Evolutionary conservation across 2,329 filamentous ascomycete species (phyloP), one percentile per base, ranked within the genome.

Genomic region (Colletotrichum spaethianum): DNA sequence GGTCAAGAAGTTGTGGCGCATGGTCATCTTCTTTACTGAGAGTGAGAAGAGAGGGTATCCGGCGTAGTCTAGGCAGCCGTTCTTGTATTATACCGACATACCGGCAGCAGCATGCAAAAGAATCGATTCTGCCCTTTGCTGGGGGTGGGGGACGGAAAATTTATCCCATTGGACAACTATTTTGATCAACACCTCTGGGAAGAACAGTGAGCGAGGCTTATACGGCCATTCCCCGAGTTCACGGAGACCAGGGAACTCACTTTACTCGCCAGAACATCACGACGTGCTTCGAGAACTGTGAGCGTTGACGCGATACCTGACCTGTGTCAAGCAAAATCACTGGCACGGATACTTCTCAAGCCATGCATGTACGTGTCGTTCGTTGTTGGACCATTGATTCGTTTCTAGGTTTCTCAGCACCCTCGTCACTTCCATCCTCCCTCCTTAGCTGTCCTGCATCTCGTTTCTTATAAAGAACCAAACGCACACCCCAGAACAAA

Each of bases 1-100:
- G 75, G 95, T 98, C 61, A 97, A 94, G 89, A 98, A 98, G 85
- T 89, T 99, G 44, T 99, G 96, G 96, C 91, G 96, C 62, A 97
- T 98, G 94, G 92, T 98, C 70, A 97, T 98, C 78, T 98, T 98
- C 90, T 98, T 96, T 78, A 96, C 94, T 7, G 96, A 98, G 83
- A 94, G 93, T 78, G 96, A 98, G 88, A 97, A 96, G 85, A 88
- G 95, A 74, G 95, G 95, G 2, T 86, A 98, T 73, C 93, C 93
- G 26, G 90, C 91, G 61, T 94, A 86, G 59, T 55, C 52, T 69
- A 70, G 65, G 65, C 65, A 72, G 23, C 44, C 31, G 75, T 66
- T 14, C 38, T 60, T 72, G 60, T 72, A 72, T 60, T 60, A 55
- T 72, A 64, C 50, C 57, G 60, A 66, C 67, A 44, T 63, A 62